Evolutionary conservation across 164 flowering plant genomes (phyloP).

Genomic region (Aristolochia fimbriata): DNA sequence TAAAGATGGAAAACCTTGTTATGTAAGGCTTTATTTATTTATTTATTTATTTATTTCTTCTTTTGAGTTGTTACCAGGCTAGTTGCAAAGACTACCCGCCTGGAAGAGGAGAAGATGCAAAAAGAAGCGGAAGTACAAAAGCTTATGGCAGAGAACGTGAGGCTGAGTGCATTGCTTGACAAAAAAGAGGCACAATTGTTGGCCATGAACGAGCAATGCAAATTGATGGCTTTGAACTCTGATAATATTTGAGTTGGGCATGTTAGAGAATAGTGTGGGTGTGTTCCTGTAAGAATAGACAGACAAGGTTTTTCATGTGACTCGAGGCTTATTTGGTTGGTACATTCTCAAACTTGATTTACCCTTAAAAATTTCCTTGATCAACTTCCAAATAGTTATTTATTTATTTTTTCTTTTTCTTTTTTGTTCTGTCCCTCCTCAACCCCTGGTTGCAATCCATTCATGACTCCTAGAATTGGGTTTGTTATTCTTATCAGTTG

Average conservation of each 20-base stretch:
- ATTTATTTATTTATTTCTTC: too few relatives aligned
- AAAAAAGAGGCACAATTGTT: conserved; percentile 93
- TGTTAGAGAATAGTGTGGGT: background rate
- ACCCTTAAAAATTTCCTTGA: background rate
- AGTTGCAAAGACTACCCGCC: conserved; percentile 62
- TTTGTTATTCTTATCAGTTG: too few relatives aligned
- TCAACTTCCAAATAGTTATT: too few relatives aligned
- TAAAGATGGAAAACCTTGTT: background rate
- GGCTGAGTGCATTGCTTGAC: conserved; percentile 76
- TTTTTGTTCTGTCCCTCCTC: too few relatives aligned
- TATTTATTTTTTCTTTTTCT: too few relatives aligned
- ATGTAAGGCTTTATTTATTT: background rate
- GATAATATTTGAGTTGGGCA: background rate
- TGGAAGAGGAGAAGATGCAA: conserved; percentile 84
- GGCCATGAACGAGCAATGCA: conserved; percentile 98
- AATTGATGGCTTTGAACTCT: conserved; percentile 67
- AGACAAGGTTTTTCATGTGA: too few relatives aligned
- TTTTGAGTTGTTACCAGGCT: conserved; percentile 39
- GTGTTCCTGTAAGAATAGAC: background rate
- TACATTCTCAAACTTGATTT: background rate
- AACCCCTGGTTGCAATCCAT: too few relatives aligned
- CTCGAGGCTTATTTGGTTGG: too few relatives aligned
- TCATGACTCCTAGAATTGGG: too few relatives aligned
- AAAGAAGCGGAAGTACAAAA: conserved; percentile 84
- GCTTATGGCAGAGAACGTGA: conserved; percentile 84